These are phyloP conservation scores for Quercus alba DNA, from an alignment of 306 rosid species.

Conservation along the genomic window DNA sequence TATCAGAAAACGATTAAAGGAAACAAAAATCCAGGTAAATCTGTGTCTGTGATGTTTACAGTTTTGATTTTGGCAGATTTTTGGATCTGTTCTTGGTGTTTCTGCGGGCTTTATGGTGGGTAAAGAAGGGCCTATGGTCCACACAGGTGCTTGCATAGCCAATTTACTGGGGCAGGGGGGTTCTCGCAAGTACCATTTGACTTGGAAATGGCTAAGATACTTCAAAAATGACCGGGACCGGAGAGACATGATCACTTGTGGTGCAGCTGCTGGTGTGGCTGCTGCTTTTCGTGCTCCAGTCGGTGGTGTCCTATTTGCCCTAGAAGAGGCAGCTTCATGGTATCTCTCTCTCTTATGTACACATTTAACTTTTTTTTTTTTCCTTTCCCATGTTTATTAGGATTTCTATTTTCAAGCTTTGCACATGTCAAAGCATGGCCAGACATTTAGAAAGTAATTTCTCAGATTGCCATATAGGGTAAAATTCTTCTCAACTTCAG, in stretches of 20 bases:
- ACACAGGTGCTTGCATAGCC: conserved; percentile 94
- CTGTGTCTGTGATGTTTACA: neutral
- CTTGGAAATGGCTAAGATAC: conserved; percentile 72
- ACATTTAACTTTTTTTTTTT: neutral
- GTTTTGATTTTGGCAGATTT: conserved; percentile 51
- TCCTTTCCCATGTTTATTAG: neutral
- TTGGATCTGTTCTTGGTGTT: conserved; percentile 84
- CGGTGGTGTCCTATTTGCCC: conserved; percentile 93
- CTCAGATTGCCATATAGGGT: neutral
- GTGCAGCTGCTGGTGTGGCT: conserved; percentile 97
- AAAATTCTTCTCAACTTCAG: neutral
- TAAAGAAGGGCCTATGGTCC: conserved; percentile 98
- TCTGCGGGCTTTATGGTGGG: conserved; percentile 92
- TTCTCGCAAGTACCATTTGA: conserved; percentile 68
- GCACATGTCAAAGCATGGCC: neutral
- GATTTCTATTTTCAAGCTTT: neutral
- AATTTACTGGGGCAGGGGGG: conserved; percentile 86
- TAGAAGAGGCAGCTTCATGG: conserved; percentile 99
- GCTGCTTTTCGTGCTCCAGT: conserved; percentile 96
- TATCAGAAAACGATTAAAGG: too few relatives aligned
- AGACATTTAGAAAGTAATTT: neutral
- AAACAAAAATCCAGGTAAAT: too few relatives aligned
- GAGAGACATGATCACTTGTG: conserved; percentile 91
- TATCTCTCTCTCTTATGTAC: conserved; percentile 29
- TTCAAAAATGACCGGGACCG: conserved; percentile 91